These are phyloP conservation scores for Globisporangium nodosum DNA, from an alignment of 352 stramenopile species.

Conservation along the genomic window DNA sequence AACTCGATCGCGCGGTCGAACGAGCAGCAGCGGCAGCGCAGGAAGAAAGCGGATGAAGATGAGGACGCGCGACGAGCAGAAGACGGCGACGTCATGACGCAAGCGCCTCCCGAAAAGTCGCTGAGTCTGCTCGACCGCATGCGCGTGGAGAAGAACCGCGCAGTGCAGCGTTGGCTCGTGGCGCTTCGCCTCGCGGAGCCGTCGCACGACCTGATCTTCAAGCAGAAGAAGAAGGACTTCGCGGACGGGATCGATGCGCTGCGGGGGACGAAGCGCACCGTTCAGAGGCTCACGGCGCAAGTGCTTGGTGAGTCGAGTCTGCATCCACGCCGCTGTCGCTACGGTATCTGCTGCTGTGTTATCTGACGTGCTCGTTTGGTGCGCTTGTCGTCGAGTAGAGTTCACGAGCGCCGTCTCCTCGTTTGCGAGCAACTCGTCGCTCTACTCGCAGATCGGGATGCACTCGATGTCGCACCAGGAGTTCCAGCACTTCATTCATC, in stretches of 20 bases:
- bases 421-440: conserved; percentile 10
- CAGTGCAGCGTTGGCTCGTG: conserved; percentile 59
- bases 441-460: conserved; percentile 6
- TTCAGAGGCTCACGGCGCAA: conserved; percentile 42
- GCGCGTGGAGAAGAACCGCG: conserved; percentile 51
- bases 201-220: conserved; percentile 49
- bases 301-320: conserved; percentile 23
- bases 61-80: background rate
- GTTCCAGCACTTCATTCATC: conserved; percentile 9
- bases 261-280: conserved; percentile 23
- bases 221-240: conserved; percentile 37
- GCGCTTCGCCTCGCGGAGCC: conserved; percentile 36
- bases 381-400: background rate
- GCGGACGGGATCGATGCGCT: conserved; percentile 36
- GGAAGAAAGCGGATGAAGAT: no score
- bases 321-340: no score
- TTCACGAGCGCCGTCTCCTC: conserved; percentile 5
- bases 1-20: background rate
- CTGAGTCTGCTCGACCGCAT: conserved; percentile 22
- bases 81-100: background rate
- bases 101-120: background rate
- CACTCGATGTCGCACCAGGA: background rate
- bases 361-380: no score
- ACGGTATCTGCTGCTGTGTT: background rate
- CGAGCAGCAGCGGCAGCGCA: background rate